Percentiles rank a stretch among this genome's conserved stretches.
These are phyloP conservation scores for Fomitopsis serialis DNA, from an alignment of 768 basidiomycete genomes.

Conservation along the genomic window DNA sequence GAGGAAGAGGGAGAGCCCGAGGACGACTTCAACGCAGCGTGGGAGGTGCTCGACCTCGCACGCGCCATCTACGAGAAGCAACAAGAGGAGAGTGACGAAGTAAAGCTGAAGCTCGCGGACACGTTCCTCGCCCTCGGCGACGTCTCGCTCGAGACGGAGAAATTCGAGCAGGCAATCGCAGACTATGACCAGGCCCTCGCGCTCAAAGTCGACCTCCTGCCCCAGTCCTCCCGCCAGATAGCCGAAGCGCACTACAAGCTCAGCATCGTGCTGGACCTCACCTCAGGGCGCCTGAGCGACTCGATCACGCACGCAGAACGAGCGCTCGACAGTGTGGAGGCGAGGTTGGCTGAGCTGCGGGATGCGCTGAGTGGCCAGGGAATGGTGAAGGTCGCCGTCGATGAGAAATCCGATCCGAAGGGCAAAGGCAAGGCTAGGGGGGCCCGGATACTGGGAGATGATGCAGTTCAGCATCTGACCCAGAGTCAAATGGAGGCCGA, in stretches of 20 bases:
- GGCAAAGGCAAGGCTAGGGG: slow-evolving; percentile 69
- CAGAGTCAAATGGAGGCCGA: slow-evolving; percentile 72
- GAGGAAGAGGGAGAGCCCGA: slow-evolving; percentile 80
- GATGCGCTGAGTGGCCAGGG: slow-evolving; percentile 35
- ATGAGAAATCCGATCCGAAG: slow-evolving; percentile 35
- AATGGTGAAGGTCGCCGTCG: slow-evolving; percentile 26
- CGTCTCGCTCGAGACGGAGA: slow-evolving; percentile 98
- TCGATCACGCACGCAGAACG: slow-evolving; percentile 78
- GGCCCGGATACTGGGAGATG: slow-evolving; percentile 38
- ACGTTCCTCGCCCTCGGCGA: slow-evolving; percentile 89
- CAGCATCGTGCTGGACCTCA: slow-evolving; percentile 89
- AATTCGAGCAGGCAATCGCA: slow-evolving; percentile 89
- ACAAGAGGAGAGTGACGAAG: slow-evolving; percentile 49
- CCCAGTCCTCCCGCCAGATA: slow-evolving; percentile 86
- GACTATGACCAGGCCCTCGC: slow-evolving; percentile 79
- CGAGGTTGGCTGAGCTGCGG: slow-evolving; percentile 57
- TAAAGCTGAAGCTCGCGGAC: slow-evolving; percentile 83
- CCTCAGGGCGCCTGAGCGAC: slow-evolving; percentile 75
- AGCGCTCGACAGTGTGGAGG: slow-evolving; percentile 73
- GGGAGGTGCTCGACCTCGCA: slow-evolving; percentile 96
- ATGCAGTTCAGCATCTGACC: slow-evolving; percentile 59
- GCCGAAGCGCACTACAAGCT: slow-evolving; percentile 94
- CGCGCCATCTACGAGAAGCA: slow-evolving; percentile 78
- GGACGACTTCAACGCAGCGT: slow-evolving; percentile 97
- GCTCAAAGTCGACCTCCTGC: slow-evolving; percentile 70